phyloP scores from a whole-genome alignment of 2,329 filamentous ascomycete species.

The Aureobasidium sp. region DNA sequence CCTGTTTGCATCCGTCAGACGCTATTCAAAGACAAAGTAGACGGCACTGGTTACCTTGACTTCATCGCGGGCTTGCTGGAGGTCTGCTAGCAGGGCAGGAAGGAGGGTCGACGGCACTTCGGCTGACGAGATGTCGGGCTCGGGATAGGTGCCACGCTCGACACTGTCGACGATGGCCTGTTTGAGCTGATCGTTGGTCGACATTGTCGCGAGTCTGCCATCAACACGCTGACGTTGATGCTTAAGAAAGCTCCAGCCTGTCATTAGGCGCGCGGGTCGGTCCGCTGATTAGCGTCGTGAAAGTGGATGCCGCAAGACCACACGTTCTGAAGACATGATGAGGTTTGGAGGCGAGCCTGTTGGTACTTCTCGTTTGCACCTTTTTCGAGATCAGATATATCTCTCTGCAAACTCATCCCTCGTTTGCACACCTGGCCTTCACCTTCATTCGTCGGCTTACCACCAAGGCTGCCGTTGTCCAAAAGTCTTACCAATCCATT shows the following conservation, averaged over 20 bases:
- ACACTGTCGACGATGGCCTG: constrained; percentile 58
- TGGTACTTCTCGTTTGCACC: background rate
- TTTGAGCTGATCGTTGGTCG: constrained; percentile 2
- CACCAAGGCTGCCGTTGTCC: background rate
- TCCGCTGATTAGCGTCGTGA: background rate
- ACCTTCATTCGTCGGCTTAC: background rate
- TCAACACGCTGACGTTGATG: constrained; percentile 1
- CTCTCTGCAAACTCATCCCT: background rate
- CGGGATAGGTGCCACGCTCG: constrained; percentile 49
- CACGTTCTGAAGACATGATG: background rate
- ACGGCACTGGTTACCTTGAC: constrained; percentile 44
- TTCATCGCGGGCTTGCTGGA: constrained; percentile 46
- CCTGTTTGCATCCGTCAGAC: constrained; percentile 34
- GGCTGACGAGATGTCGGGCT: constrained; percentile 50
- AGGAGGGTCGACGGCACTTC: constrained; percentile 42
- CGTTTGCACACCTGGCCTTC: background rate
- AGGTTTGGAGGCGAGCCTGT: constrained; percentile 1
- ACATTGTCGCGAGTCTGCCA: constrained; percentile 1
- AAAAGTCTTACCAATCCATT: background rate
- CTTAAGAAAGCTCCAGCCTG: constrained; percentile 3
- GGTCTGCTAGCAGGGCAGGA: constrained; percentile 43
- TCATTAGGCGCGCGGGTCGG: constrained; percentile 4
- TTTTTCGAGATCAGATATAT: background rate
- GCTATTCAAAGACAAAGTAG: background rate
- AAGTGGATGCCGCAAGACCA: background rate